Conservation (phyloP, 805 yeast genomes). For the Sungouiella thailandica region DNA sequence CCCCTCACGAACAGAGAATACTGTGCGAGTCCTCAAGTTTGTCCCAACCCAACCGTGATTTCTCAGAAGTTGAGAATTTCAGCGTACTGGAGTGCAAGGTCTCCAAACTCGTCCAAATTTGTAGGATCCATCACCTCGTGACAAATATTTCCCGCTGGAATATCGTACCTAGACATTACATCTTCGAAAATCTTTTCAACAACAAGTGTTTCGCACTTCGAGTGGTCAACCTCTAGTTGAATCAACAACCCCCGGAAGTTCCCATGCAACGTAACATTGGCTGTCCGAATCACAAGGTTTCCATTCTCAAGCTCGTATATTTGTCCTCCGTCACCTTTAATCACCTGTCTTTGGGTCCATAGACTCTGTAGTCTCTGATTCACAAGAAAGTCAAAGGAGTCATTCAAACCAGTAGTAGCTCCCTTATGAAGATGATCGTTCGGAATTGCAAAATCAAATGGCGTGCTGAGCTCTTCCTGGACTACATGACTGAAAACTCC, state of each 20-base stretch:
- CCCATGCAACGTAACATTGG: constrained; percentile 73
- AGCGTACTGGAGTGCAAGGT: constrained; percentile 38
- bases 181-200: constrained; percentile 19
- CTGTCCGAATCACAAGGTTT: constrained; percentile 51
- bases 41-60: too few species aligned
- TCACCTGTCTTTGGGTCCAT: constrained; percentile 65
- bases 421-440: constrained; percentile 42
- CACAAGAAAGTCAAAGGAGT: constrained; percentile 52
- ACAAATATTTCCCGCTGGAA: constrained; percentile 37
- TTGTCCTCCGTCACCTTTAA: constrained; percentile 73
- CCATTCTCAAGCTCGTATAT: constrained; percentile 55
- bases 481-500: constrained; percentile 33
- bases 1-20: too few species aligned
- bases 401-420: constrained; percentile 51
- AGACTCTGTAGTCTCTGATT: constrained; percentile 57
- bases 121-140: constrained; percentile 24
- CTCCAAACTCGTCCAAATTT: constrained; percentile 30
- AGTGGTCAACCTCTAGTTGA: constrained; percentile 42
- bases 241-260: constrained; percentile 65
- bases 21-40: too few species aligned
- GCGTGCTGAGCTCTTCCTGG: constrained; percentile 24
- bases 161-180: constrained; percentile 27
- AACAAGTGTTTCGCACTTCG: constrained; percentile 7
- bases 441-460: constrained; percentile 25
- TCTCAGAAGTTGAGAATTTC: constrained; percentile 36